A percentile compares a stretch with the other conserved stretches of the same genome.
These are phyloP conservation scores for Stereum hirsutum DNA, from an alignment of 1,284 basidiomycete genomes.

Conservation along the genomic window DNA sequence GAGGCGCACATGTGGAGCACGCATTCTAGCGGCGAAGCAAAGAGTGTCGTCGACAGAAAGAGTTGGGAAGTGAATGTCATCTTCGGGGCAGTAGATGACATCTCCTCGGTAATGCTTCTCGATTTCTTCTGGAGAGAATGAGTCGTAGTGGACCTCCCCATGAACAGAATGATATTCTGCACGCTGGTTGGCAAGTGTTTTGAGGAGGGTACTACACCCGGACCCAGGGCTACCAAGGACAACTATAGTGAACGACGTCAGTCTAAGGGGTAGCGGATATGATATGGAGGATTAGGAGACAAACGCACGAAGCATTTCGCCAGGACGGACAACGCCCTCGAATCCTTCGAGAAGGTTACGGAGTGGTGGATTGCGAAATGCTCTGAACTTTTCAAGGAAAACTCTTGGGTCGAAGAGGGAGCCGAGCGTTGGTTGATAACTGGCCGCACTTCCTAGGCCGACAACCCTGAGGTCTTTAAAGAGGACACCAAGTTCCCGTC, in stretches of 20 bases:
- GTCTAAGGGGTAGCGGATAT: neutral
- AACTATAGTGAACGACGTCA: slow-evolving; percentile 22
- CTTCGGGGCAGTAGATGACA: slow-evolving; percentile 60
- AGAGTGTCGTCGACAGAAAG: slow-evolving; percentile 66
- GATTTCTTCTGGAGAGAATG: slow-evolving; percentile 46
- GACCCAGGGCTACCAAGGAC: slow-evolving; percentile 60
- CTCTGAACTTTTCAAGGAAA: slow-evolving; percentile 17
- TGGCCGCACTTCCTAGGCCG: slow-evolving; percentile 19
- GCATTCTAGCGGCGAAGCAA: slow-evolving; percentile 51
- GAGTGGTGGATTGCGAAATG: slow-evolving; percentile 26
- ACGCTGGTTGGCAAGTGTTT: slow-evolving; percentile 61
- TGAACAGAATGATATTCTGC: slow-evolving; percentile 48
- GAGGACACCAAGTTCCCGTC: slow-evolving; percentile 25
- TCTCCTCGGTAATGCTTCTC: slow-evolving; percentile 45
- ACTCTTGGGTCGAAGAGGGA: slow-evolving; percentile 29
- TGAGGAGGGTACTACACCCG: slow-evolving; percentile 70
- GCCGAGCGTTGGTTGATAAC: slow-evolving; percentile 14
- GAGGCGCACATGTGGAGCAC: slow-evolving; percentile 42
- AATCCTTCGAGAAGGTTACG: slow-evolving; percentile 39
- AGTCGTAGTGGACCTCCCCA: slow-evolving; percentile 61
- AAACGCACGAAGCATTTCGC: slow-evolving; percentile 49
- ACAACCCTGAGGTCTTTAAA: slow-evolving; percentile 27
- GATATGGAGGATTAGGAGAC: neutral
- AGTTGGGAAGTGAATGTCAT: slow-evolving; percentile 71
- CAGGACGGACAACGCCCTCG: slow-evolving; percentile 42